These are phyloP conservation scores for Takashimella koratensis DNA, from an alignment of 1,284 basidiomycete genomes.

Conservation along the genomic window DNA sequence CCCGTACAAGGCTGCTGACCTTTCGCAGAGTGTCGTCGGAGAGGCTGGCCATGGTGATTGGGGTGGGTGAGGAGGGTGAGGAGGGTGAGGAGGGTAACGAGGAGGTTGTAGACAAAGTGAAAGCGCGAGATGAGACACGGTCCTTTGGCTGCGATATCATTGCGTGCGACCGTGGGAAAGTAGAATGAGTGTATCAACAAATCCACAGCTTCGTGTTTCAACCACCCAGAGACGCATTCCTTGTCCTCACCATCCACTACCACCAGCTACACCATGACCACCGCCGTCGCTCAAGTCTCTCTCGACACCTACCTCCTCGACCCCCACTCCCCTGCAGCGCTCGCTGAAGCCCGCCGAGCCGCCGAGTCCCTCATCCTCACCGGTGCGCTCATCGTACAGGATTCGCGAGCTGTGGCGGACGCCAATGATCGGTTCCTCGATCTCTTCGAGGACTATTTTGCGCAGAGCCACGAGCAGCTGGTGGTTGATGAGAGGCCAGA, in stretches of 20 bases:
- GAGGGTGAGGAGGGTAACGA: neutral
- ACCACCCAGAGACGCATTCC: too few species aligned
- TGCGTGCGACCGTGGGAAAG: constrained; percentile 2
- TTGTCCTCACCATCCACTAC: neutral
- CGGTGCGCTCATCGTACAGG: constrained; percentile 75
- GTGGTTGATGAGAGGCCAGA: constrained; percentile 75
- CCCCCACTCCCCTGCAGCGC: constrained; percentile 52
- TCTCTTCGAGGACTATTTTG: constrained; percentile 79
- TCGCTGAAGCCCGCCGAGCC: constrained; percentile 53
- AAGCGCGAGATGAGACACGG: neutral
- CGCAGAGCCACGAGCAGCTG: constrained; percentile 61
- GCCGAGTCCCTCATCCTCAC: constrained; percentile 69
- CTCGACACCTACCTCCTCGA: constrained; percentile 66
- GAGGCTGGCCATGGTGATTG: constrained; percentile 61
- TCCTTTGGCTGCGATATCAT: neutral
- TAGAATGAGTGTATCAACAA: constrained; percentile 3
- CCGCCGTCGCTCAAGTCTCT: constrained; percentile 65
- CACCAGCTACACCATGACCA: constrained; percentile 12
- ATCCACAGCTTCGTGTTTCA: too few species aligned
- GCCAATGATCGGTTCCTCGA: constrained; percentile 77
- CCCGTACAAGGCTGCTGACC: constrained; percentile 50
- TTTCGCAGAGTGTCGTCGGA: constrained; percentile 83
- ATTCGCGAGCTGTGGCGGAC: constrained; percentile 73
- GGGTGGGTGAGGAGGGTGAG: neutral
- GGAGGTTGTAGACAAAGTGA: neutral